Percentiles rank a stretch among this genome's conserved stretches.
phyloP scores from a whole-genome alignment of 2,329 filamentous ascomycete genomes.

The Colletotrichum aenigma region DNA sequence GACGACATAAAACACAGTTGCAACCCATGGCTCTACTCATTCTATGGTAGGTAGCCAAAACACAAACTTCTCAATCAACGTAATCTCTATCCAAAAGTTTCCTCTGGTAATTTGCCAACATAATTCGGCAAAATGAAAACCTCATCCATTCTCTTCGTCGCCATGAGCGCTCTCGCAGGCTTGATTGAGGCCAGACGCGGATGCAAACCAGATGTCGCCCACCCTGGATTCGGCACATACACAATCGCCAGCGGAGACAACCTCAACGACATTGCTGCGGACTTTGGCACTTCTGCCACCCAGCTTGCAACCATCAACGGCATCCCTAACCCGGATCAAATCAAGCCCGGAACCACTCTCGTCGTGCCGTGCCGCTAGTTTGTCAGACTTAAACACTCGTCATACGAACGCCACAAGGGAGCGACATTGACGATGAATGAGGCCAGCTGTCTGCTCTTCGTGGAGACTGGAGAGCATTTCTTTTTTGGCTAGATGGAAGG shows the following conservation, averaged over 20 bases:
- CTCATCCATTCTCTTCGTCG: neutral
- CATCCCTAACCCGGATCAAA: neutral
- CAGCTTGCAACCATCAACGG: neutral
- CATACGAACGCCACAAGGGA: too few relatives aligned
- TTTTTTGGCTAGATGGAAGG: too few relatives aligned
- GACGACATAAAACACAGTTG: neutral
- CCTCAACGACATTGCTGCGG: neutral
- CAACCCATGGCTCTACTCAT: neutral
- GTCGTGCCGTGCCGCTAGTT: neutral
- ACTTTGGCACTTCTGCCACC: neutral
- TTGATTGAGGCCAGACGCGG: neutral
- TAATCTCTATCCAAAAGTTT: neutral
- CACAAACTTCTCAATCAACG: neutral
- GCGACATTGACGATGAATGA: too few relatives aligned
- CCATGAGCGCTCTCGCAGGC: neutral
- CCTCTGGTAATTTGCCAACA: neutral
- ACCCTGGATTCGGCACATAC: neutral
- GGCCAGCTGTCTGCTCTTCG: too few relatives aligned
- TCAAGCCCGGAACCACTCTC: neutral
- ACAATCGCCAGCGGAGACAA: neutral
- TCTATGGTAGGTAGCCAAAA: neutral
- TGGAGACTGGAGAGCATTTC: too few relatives aligned
- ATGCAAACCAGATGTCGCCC: neutral
- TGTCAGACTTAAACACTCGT: too few relatives aligned
- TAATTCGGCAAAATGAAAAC: neutral